Conservation (phyloP, 352 stramenopile species). For the Bremia lactucae region DNA sequence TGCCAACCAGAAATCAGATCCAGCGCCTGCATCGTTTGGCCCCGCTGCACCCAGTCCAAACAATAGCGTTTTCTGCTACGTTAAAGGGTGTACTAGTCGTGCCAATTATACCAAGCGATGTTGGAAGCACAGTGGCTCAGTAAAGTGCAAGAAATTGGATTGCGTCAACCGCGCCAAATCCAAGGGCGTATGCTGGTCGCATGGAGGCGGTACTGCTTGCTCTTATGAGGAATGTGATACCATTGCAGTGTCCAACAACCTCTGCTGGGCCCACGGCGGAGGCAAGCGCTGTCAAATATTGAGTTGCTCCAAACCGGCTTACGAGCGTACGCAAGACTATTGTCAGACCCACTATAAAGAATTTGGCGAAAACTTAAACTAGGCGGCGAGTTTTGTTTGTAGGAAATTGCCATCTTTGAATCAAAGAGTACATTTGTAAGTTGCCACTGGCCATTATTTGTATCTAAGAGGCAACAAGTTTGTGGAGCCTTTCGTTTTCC, state of each 20-base stretch:
- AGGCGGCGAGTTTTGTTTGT: too few relatives aligned
- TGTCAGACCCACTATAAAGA: slow-evolving; percentile 44
- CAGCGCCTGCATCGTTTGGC: too few relatives aligned
- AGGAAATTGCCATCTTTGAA: too few relatives aligned
- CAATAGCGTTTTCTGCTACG: too few relatives aligned
- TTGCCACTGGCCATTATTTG: too few relatives aligned
- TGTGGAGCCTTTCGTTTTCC: too few relatives aligned
- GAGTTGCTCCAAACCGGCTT: slow-evolving; percentile 33
- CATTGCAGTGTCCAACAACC: slow-evolving; percentile 41
- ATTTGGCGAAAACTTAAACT: too few relatives aligned
- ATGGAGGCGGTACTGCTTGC: slow-evolving; percentile 42
- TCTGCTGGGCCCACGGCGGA: too few relatives aligned
- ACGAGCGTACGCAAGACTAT: slow-evolving; percentile 47
- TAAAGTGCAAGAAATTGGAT: slow-evolving; percentile 40
- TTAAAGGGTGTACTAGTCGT: slow-evolving; percentile 35
- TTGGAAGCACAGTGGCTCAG: slow-evolving; percentile 45
- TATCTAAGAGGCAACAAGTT: too few relatives aligned
- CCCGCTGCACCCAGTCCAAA: too few relatives aligned
- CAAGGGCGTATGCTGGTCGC: slow-evolving; percentile 48
- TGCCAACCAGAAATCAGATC: too few relatives aligned
- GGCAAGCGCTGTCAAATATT: slow-evolving; percentile 34
- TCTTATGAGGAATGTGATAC: slow-evolving; percentile 23
- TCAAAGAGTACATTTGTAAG: too few relatives aligned
- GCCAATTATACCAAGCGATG: slow-evolving; percentile 39
- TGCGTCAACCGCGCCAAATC: slow-evolving; percentile 45